phyloP scores from a whole-genome alignment of 331 rosid genomes.

The Quercus tomentella region DNA sequence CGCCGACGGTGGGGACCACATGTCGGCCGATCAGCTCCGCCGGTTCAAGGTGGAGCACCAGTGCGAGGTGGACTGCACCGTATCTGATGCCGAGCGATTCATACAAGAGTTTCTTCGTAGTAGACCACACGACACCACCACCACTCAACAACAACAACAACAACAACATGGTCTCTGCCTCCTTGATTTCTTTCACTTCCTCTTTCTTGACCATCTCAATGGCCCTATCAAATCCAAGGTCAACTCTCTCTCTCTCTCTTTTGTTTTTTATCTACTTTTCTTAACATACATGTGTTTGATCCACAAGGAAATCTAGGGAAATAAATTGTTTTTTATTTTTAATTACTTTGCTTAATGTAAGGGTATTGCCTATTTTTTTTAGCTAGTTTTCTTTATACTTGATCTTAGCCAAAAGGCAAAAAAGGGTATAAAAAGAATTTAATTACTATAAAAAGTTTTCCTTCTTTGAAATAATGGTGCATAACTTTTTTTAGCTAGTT shows the following conservation, averaged over 20 bases:
- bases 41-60: slow-evolving; percentile 42
- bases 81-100: slow-evolving; percentile 23
- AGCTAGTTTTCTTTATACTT: too few species aligned
- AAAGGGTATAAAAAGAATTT: too few species aligned
- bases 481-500: too few species aligned
- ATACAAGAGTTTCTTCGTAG: slow-evolving; percentile 15
- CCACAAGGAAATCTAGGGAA: not conserved
- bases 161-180: slow-evolving; percentile 16
- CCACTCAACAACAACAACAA: too few species aligned
- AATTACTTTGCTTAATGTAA: not conserved
- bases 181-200: slow-evolving; percentile 37
- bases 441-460: too few species aligned
- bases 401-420: too few species aligned
- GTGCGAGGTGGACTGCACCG: slow-evolving; percentile 19
- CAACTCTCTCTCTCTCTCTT: not conserved
- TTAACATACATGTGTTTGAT: not conserved
- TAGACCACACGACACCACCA: slow-evolving; percentile 4
- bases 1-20: slow-evolving; percentile 22
- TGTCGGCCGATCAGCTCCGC: slow-evolving; percentile 41
- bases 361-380: not conserved
- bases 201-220: slow-evolving; percentile 36
- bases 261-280: not conserved
- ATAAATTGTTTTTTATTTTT: not conserved
- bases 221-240: slow-evolving; percentile 39
- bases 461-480: too few species aligned